These are phyloP conservation scores for Picea sitchensis DNA, from an alignment of 75 land plant species.

Conservation along the genomic window DNA sequence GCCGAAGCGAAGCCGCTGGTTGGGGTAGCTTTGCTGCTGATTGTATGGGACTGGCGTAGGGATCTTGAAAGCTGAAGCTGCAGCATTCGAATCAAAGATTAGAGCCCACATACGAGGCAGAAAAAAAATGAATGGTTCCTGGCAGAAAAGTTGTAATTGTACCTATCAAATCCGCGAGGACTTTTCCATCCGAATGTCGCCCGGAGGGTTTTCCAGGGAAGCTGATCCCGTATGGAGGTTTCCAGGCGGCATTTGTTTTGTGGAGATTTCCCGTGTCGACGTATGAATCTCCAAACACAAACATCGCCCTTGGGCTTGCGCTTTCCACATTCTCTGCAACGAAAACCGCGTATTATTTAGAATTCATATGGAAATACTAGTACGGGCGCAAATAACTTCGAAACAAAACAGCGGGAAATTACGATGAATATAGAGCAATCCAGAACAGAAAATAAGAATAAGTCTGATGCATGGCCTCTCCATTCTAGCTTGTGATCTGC, in stretches of 20 bases:
- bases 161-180: constrained; percentile 57
- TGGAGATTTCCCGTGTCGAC: constrained; percentile 1
- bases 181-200: constrained; percentile 47
- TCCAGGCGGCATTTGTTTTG: constrained; percentile 18
- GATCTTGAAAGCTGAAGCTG: constrained; percentile 30
- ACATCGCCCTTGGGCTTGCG: background rate
- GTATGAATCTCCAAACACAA: constrained; percentile 9
- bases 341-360: background rate
- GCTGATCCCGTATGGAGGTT: constrained; percentile 42
- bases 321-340: constrained; percentile 3
- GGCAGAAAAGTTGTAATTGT: background rate
- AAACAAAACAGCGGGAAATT: too few species aligned
- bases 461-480: too few species aligned
- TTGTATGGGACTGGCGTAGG: constrained; percentile 39
- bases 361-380: too few species aligned
- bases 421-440: too few species aligned
- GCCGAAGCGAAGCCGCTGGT: constrained; percentile 9
- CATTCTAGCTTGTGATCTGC: too few species aligned
- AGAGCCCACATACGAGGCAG: too few species aligned
- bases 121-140: too few species aligned
- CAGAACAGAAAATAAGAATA: too few species aligned
- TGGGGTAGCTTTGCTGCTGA: background rate
- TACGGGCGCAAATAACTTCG: too few species aligned
- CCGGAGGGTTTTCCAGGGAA: constrained; percentile 49
- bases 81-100: background rate